These are phyloP conservation scores for Dunaliella salina DNA, from an alignment of 163 green algal species.

Conservation along the genomic window DNA sequence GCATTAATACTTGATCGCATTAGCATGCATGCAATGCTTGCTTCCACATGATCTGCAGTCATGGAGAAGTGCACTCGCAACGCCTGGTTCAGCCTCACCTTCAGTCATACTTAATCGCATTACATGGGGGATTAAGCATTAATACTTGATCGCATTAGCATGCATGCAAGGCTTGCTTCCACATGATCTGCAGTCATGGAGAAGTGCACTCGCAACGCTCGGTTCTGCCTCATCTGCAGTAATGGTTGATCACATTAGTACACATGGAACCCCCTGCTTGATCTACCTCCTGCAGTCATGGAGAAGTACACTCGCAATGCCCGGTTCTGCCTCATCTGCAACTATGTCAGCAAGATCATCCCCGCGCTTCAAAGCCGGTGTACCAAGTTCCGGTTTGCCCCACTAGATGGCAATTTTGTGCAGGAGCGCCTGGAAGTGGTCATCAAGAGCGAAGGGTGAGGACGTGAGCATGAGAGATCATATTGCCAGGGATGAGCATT, in stretches of 20 bases:
- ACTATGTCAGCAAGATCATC: slow-evolving; percentile 99
- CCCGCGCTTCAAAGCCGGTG: slow-evolving; percentile 95
- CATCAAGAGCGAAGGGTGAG: slow-evolving; percentile 42
- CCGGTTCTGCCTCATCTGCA: slow-evolving; percentile 99
- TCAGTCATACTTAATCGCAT: no score
- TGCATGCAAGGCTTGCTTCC: no score
- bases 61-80: slow-evolving; percentile 99
- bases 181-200: slow-evolving; percentile 85
- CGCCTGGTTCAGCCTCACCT: slow-evolving; percentile 98
- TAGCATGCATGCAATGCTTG: no score
- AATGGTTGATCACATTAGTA: no score
- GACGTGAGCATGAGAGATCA: no score
- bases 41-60: slow-evolving; percentile 56
- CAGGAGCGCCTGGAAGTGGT: slow-evolving; percentile 62
- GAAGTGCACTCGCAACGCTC: slow-evolving; percentile 94
- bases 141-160: no score
- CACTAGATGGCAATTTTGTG: slow-evolving; percentile 72
- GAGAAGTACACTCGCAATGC: slow-evolving; percentile 97
- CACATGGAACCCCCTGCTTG: not conserved
- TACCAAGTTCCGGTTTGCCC: slow-evolving; percentile 93
- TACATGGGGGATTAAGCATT: no score
- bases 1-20: no score
- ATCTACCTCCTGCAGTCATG: slow-evolving; percentile 96
- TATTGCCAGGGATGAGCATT: no score
- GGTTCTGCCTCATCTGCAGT: slow-evolving; percentile 98